Evolutionary conservation across 139 green algal species (phyloP), one percentile per base, ranked within the genome.

Genomic region (Monoraphidium neglectum): DNA sequence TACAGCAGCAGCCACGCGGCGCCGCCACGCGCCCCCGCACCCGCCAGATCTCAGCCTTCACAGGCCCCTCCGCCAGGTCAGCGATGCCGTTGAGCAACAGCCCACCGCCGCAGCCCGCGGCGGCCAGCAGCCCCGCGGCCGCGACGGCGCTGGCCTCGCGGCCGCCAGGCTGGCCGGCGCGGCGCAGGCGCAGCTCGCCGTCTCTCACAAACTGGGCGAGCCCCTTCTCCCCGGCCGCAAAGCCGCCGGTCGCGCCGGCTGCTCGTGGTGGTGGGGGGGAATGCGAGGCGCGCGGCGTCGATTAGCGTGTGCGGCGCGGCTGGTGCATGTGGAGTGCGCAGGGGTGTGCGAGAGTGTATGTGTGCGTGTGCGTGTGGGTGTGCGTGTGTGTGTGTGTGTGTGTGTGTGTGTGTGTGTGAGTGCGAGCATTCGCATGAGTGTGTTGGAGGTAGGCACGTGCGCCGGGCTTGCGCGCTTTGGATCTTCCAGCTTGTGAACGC

Each of bases 211-310:
- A 97, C 51, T 87, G 68, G 70, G 87, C 79, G 43, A 97, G 37
- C 30, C 91, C 93, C 56, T 69, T 40, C 85, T 97, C 93, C 35
- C 93, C 93, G 33, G 91, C 93, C 16, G 93, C 91, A 87, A 97
- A 97, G 36, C 93, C 93, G 49, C 93, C 93, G 0, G 88, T 90
- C 4, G 91, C 77, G 37, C 87, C 88, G 32, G 76, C 80, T 93
- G 85, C 72, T 59, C 3, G 70, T 1, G 80, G 0, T 6, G 54
- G 46, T 21, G 43, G 43, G 43, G 8, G 43, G 18, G 18, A 33
- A 13, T 16, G 65, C 6, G 63, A 70, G 13, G 21, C 46, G 63
- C 36, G 28, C 8, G 28, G 28, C 63, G 49, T n/a, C 8, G 63
- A 10, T 46, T 23, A 54, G 63, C 33, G 28, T 10, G 63, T 53